These are phyloP conservation scores for Moniliella sp. DNA, from an alignment of 1,284 basidiomycete species.

Conservation along the genomic window DNA sequence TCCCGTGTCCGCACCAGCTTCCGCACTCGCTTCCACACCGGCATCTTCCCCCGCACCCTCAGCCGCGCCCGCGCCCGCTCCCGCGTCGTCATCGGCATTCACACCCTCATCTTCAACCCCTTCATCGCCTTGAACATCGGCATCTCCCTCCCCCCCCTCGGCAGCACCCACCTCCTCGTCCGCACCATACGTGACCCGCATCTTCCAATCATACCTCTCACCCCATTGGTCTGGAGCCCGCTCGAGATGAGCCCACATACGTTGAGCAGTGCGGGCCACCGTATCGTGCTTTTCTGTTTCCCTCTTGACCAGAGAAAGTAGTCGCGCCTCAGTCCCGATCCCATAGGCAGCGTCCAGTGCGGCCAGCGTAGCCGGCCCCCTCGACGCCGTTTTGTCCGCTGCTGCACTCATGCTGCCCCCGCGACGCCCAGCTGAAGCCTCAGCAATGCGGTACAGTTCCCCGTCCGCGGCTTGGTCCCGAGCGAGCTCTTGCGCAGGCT, in stretches of 20 bases:
- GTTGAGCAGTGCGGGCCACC: neutral
- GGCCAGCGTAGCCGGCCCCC: neutral
- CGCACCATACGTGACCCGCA: conserved; percentile 1
- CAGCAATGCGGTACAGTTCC: too few species aligned
- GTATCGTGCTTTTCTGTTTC: conserved; percentile 1
- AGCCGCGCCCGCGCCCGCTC: too few species aligned
- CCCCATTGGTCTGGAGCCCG: conserved; percentile 4
- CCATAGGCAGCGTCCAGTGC: neutral
- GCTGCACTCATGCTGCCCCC: neutral
- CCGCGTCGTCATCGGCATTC: too few species aligned
- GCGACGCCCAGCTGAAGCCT: neutral
- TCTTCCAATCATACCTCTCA: conserved; percentile 5
- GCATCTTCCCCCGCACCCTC: too few species aligned
- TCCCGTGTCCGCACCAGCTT: too few species aligned
- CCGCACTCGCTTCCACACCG: too few species aligned
- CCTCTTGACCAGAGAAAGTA: neutral
- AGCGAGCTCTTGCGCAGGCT: neutral
- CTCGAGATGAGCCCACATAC: conserved; percentile 2
- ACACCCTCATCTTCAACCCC: too few species aligned
- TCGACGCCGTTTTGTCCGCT: neutral
- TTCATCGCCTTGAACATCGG: neutral
- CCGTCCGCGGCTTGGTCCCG: too few species aligned
- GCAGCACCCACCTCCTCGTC: neutral
- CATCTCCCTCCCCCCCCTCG: neutral
- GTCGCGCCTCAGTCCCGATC: neutral